A percentile compares a stretch with the other conserved stretches of the same genome.
phyloP scores from a whole-genome alignment of 768 basidiomycete species.

The Candolleomyces efflorescens region DNA sequence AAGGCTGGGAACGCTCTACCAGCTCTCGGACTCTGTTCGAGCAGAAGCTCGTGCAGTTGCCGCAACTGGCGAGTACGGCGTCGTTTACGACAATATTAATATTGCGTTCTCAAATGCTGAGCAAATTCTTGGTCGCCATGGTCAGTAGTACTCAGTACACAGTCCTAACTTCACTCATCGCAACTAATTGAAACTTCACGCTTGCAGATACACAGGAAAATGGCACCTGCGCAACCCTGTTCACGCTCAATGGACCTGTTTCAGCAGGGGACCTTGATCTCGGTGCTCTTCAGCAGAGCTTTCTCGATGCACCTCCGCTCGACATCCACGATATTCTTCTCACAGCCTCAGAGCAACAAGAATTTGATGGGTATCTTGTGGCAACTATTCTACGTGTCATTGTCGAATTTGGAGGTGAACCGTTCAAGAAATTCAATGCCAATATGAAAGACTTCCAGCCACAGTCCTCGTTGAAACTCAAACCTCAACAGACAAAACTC shows the following conservation, averaged over 20 bases:
- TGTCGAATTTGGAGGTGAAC: constrained; percentile 23
- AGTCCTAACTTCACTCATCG: neutral
- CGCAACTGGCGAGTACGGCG: constrained; percentile 10
- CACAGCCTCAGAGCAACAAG: constrained; percentile 12
- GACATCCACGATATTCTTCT: constrained; percentile 23
- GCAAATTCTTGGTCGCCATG: constrained; percentile 26
- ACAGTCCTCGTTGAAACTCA: constrained; percentile 19
- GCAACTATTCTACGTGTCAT: constrained; percentile 27
- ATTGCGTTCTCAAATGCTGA: constrained; percentile 22
- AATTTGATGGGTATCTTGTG: constrained; percentile 14
- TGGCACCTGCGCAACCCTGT: constrained; percentile 32
- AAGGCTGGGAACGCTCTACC: constrained; percentile 14
- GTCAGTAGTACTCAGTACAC: constrained; percentile 17
- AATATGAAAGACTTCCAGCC: constrained; percentile 17
- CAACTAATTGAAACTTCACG: no score
- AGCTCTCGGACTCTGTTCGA: constrained; percentile 21
- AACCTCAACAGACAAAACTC: constrained; percentile 22
- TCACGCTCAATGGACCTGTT: constrained; percentile 21
- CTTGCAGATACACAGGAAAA: constrained; percentile 27
- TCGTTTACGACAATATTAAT: constrained; percentile 37
- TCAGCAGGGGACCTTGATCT: constrained; percentile 19
- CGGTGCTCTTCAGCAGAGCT: constrained; percentile 12
- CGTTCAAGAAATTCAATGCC: constrained; percentile 20
- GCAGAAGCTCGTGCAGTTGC: constrained; percentile 16
- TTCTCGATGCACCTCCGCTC: constrained; percentile 20